Evolutionary conservation across 23 red algal species (phyloP).

Genomic region (Gracilaria gracilis): DNA sequence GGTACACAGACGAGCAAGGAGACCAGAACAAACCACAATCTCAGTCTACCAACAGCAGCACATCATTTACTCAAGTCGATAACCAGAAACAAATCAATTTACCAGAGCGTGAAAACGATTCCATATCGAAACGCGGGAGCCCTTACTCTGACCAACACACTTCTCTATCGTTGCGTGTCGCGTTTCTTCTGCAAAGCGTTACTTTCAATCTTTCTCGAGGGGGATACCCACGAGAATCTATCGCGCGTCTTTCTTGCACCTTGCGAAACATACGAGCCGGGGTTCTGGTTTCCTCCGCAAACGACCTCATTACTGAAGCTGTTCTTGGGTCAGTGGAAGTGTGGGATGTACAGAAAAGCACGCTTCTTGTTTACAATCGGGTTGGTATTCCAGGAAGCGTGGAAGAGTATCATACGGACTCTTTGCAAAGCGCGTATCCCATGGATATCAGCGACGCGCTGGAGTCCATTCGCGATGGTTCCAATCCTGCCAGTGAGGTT

Average conservation of each 20-base stretch:
- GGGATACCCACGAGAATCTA: conserved; percentile 44
- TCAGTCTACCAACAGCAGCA: background rate
- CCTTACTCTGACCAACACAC: background rate
- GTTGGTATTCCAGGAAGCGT: background rate
- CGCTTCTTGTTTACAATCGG: conserved; percentile 56
- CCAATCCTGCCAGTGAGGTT: conserved; percentile 61
- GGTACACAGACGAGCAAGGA: conserved; percentile 29
- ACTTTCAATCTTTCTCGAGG: conserved; percentile 49
- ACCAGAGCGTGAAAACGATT: background rate
- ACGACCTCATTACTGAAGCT: conserved; percentile 48
- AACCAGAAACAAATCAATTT: background rate
- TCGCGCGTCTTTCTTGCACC: conserved; percentile 20
- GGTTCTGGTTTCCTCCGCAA: conserved; percentile 20
- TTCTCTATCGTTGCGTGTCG: conserved; percentile 33
- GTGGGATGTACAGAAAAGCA: conserved; percentile 50
- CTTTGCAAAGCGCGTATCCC: conserved; percentile 38
- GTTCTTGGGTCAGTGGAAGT: conserved; percentile 61
- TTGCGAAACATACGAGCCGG: conserved; percentile 63
- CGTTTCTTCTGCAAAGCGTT: conserved; percentile 56
- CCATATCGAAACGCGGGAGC: background rate
- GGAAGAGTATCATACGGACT: background rate
- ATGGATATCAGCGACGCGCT: conserved; percentile 51
- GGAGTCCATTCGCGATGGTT: conserved; percentile 60
- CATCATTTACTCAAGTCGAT: background rate
- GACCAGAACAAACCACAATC: background rate